Evolutionary conservation across 371 early-diverging fungal species (phyloP).

Genomic region (Mortierella sp.): DNA sequence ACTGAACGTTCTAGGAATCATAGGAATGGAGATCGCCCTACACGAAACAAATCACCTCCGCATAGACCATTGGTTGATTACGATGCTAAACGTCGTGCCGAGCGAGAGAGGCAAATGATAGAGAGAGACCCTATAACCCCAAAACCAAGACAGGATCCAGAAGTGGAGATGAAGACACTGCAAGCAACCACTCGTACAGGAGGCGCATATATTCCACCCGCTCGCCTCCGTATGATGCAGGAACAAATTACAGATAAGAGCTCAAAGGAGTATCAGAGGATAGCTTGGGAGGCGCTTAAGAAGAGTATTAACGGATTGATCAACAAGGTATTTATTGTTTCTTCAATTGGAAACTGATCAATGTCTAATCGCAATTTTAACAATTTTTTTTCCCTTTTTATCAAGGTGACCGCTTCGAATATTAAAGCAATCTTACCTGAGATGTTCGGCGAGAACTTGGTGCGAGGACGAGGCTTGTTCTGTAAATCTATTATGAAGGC

Average conservation of each 20-base stretch:
- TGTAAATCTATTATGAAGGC: slow-evolving; percentile 94
- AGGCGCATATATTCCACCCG: slow-evolving; percentile 96
- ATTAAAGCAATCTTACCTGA: slow-evolving; percentile 93
- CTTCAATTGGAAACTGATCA: background rate
- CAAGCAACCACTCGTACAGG: slow-evolving; percentile 63
- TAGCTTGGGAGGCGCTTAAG: slow-evolving; percentile 96
- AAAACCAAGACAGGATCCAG: slow-evolving; percentile 42
- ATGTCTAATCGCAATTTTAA: background rate
- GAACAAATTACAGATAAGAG: slow-evolving; percentile 81
- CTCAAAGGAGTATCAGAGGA: slow-evolving; percentile 85
- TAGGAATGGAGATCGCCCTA: slow-evolving; percentile 1
- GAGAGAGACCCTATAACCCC: slow-evolving; percentile 41
- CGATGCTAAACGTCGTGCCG: slow-evolving; percentile 46
- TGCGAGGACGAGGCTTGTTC: slow-evolving; percentile 94
- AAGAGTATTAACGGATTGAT: slow-evolving; percentile 96
- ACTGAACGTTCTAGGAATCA: slow-evolving; percentile 21
- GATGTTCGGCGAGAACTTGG: slow-evolving; percentile 90
- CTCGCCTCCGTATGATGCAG: slow-evolving; percentile 87
- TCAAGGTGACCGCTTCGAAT: slow-evolving; percentile 86
- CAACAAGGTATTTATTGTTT: slow-evolving; percentile 78
- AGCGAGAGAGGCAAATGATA: slow-evolving; percentile 58
- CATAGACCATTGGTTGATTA: slow-evolving; percentile 23
- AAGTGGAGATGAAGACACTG: slow-evolving; percentile 39
- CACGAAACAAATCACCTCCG: slow-evolving; percentile 13
- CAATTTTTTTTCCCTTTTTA: background rate